phyloP scores from a whole-genome alignment of 2,329 filamentous ascomycete genomes.

The Lomentospora prolificans region DNA sequence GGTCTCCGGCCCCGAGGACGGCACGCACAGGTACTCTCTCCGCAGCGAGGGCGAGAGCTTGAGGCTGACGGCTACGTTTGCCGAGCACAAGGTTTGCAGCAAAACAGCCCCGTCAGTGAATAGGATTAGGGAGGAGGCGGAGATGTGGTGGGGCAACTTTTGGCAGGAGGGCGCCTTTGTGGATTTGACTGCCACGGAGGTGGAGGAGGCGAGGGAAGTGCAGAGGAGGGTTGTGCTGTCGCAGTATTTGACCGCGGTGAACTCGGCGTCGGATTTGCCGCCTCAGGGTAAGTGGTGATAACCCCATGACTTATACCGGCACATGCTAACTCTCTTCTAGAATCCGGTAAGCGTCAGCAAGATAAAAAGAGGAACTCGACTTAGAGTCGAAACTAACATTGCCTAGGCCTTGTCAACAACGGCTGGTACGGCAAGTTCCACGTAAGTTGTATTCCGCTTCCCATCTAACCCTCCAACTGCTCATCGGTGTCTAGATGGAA shows the following conservation, averaged over 20 bases:
- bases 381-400: background rate
- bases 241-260: slow-evolving; percentile 33
- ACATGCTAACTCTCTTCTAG: background rate
- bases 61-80: slow-evolving; percentile 4
- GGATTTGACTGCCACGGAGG: slow-evolving; percentile 26
- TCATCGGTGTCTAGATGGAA: slow-evolving; percentile 35
- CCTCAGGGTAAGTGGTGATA: slow-evolving; percentile 4
- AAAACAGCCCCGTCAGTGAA: background rate
- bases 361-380: too few relatives aligned
- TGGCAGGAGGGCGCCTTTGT: slow-evolving; percentile 31
- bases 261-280: slow-evolving; percentile 13
- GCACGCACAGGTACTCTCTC: slow-evolving; percentile 23
- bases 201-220: slow-evolving; percentile 27
- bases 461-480: background rate
- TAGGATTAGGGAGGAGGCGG: background rate
- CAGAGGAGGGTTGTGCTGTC: slow-evolving; percentile 33
- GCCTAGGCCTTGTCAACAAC: slow-evolving; percentile 30
- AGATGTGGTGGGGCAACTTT: slow-evolving; percentile 21
- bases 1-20: slow-evolving; percentile 1
- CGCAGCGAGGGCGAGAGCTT: background rate
- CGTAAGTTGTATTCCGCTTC: background rate
- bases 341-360: slow-evolving; percentile 4
- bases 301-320: background rate
- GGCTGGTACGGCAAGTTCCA: slow-evolving; percentile 30
- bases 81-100: background rate